A percentile compares a stretch with the other conserved stretches of the same genome.
These are phyloP conservation scores for Neonectria sp. DNA, from an alignment of 2,329 filamentous ascomycete species.

Conservation along the genomic window DNA sequence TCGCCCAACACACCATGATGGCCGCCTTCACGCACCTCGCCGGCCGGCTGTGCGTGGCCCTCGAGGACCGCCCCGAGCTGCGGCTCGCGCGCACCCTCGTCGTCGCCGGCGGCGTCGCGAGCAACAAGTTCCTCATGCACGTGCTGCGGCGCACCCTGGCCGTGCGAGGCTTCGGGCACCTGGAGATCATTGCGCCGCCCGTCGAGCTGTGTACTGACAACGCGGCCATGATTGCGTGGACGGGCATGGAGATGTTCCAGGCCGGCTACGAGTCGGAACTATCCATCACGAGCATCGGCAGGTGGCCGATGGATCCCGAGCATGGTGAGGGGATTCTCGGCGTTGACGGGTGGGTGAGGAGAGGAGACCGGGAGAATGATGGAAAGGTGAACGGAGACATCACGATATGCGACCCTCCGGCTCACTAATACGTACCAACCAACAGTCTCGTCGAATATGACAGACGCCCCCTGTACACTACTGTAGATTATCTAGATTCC, in stretches of 20 bases:
- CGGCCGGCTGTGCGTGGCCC: slow-evolving; percentile 79
- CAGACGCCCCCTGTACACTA: slow-evolving; percentile 18
- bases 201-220: slow-evolving; percentile 90
- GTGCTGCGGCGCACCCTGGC: slow-evolving; percentile 73
- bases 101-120: slow-evolving; percentile 91
- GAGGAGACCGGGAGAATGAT: slow-evolving; percentile 24
- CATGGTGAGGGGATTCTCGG: slow-evolving; percentile 75
- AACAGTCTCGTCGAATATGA: not conserved
- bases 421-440: slow-evolving; percentile 17
- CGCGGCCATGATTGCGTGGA: slow-evolving; percentile 97
- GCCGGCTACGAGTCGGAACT: slow-evolving; percentile 79
- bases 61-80: slow-evolving; percentile 58
- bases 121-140: slow-evolving; percentile 83
- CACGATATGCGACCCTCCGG: not conserved
- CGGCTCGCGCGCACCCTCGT: slow-evolving; percentile 75
- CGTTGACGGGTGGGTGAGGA: slow-evolving; percentile 62
- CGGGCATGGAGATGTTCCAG: slow-evolving; percentile 92
- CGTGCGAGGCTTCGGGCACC: slow-evolving; percentile 73
- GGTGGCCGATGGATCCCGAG: slow-evolving; percentile 82
- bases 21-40: slow-evolving; percentile 90
- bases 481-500: slow-evolving; percentile 29
- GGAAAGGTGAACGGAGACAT: not conserved
- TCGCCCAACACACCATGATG: slow-evolving; percentile 84
- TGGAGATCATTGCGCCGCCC: slow-evolving; percentile 83
- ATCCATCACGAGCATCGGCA: slow-evolving; percentile 71